Evolutionary conservation across 1,284 basidiomycete species (phyloP).

Genomic region (Malassezia dermatis): DNA sequence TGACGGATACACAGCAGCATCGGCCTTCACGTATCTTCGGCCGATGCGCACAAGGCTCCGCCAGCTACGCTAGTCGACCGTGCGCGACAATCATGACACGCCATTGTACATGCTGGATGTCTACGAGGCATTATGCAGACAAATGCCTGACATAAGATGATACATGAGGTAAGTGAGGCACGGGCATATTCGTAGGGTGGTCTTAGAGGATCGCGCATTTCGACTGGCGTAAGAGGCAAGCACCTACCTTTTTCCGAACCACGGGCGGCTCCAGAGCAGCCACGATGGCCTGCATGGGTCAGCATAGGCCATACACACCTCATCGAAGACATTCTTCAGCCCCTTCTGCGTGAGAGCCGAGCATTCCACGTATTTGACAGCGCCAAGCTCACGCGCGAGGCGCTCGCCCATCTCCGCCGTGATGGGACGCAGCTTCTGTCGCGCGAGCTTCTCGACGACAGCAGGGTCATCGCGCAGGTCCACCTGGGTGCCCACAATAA

Average conservation of each 20-base stretch:
- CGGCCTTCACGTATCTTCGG: neutral
- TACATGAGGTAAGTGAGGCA: neutral
- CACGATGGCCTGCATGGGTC: conserved; percentile 69
- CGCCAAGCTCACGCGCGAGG: conserved; percentile 86
- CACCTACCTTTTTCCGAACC: conserved; percentile 59
- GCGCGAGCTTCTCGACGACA: conserved; percentile 84
- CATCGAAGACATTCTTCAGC: conserved; percentile 98
- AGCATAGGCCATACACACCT: conserved; percentile 50
- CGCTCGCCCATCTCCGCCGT: conserved; percentile 78
- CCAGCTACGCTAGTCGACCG: neutral
- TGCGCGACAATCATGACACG: neutral
- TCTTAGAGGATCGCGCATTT: conserved; percentile 73
- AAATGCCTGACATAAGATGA: neutral
- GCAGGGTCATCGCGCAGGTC: conserved; percentile 87
- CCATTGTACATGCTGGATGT: conserved; percentile 1
- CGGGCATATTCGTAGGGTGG: neutral
- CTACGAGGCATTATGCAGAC: neutral
- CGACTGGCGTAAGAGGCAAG: conserved; percentile 26
- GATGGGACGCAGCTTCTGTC: conserved; percentile 93
- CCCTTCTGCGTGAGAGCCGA: conserved; percentile 98
- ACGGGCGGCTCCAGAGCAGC: conserved; percentile 94
- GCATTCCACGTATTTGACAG: conserved; percentile 98
- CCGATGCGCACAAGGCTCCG: neutral
- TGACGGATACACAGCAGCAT: neutral
- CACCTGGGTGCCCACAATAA: conserved; percentile 96